Evolutionary conservation across 192 early-diverging fungal species (phyloP), one percentile per base, ranked within the genome.

Genomic region (Diversispora epigaea): DNA sequence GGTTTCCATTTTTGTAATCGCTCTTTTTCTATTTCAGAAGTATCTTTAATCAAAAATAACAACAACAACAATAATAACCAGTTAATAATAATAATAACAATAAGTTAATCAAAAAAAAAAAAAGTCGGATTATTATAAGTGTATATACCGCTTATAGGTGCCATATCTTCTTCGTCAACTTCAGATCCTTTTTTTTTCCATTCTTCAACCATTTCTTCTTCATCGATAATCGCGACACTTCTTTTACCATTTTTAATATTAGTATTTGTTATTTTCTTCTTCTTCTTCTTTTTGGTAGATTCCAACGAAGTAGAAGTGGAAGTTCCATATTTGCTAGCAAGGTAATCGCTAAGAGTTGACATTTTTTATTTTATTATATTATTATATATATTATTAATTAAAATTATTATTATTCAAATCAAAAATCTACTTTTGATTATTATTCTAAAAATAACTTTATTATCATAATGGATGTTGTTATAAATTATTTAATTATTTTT

Each of bases 261-360:
- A 4, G 9, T 56, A 22, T 46, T 6, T 52, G 44, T 74, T 32
- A 14, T 12, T 65, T 74, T 74, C 4, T 52, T 61, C 15, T 74
- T 74, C 14, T 64, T 64, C 50, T 63, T 64, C 41, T 52, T 74
- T 54, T 39, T 12, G 3, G 32, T 2, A 14, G n/a, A 19, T 17
- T 21, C 10, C 15, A 32, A 17, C 12, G 50, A 4, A 45, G 32
- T 19, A 46, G 50, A 19, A 46, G 73, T 21, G 11, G 22, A 19
- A 1, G 60, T 43, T n/a, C 73, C 73, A 52, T 75, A 75, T 54
- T 65, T 75, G 63, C 65, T 75, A 7, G 44, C 47, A 21, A 75
- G 46, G n/a, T 75, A 75, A 49, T 41, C 73, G 50, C 64, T 41
- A 14, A 62, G 39, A 17, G 47, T 11, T 22, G 58, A 46, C 71